Percentiles rank a stretch among this genome's conserved stretches.
Conservation (phyloP, 2,329 filamentous ascomycete genomes). For the Diaporthe vexans region DNA sequence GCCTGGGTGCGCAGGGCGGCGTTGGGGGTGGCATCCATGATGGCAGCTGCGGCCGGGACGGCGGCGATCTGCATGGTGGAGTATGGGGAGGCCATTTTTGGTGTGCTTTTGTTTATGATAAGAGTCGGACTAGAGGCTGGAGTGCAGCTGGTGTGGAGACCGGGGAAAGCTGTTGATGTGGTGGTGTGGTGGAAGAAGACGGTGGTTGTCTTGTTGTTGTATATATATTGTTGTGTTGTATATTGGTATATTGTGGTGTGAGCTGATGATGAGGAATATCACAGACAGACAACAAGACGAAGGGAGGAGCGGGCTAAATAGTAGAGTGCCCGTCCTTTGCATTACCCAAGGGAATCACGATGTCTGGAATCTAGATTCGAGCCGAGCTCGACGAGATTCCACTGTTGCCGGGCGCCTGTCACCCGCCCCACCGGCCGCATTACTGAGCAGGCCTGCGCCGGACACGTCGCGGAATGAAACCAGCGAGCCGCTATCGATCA, state of each 20-base stretch:
- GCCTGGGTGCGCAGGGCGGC: constrained; percentile 23
- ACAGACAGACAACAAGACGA: neutral
- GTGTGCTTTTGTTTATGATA: neutral
- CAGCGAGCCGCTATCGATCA: constrained; percentile 31
- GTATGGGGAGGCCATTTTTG: constrained; percentile 25
- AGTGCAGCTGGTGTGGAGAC: constrained; percentile 32
- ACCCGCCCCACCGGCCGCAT: constrained; percentile 23
- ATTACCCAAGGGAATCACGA: constrained; percentile 30
- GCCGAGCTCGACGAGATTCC: constrained; percentile 30
- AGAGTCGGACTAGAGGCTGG: constrained; percentile 15
- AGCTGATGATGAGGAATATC: neutral
- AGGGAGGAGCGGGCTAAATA: constrained; percentile 31
- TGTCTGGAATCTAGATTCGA: constrained; percentile 33
- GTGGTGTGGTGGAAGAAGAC: neutral
- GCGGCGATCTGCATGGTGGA: constrained; percentile 31
- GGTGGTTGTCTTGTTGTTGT: neutral
- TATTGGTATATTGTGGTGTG: neutral
- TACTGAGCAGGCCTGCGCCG: constrained; percentile 8
- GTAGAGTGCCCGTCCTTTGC: neutral
- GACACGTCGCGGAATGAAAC: constrained; percentile 35
- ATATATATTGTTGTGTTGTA: neutral
- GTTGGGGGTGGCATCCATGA: constrained; percentile 21
- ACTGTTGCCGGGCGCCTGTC: constrained; percentile 31
- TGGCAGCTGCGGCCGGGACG: constrained; percentile 8
- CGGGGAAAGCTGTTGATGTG: neutral